A percentile compares a stretch with the other conserved stretches of the same genome.
Conservation (phyloP, 768 basidiomycete genomes). For the Phylloporus scabripes region DNA sequence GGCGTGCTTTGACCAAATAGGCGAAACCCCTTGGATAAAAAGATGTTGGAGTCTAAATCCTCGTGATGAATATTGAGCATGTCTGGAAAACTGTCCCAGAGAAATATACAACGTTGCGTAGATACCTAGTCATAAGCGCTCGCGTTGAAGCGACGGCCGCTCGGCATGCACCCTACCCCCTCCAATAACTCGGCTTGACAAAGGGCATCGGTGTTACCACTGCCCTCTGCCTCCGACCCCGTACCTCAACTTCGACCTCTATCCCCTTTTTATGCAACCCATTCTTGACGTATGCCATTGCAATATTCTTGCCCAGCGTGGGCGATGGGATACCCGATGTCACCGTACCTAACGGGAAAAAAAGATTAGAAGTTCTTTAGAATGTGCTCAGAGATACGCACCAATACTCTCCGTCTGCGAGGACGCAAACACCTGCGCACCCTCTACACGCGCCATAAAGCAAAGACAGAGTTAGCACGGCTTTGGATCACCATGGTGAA, state of each 20-base stretch:
- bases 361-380: not conserved
- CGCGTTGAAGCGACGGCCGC: not conserved
- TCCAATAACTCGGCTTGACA: constrained; percentile 73
- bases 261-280: constrained; percentile 92
- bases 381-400: constrained; percentile 15
- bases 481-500: not conserved
- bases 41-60: too few relatives aligned
- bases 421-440: constrained; percentile 65
- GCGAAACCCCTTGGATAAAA: too few relatives aligned
- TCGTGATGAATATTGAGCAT: not conserved
- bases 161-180: constrained; percentile 36
- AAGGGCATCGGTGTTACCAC: constrained; percentile 85
- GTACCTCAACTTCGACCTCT: constrained; percentile 76
- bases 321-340: constrained; percentile 98
- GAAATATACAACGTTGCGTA: not conserved
- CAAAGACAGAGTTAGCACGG: not conserved
- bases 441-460: constrained; percentile 44
- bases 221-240: constrained; percentile 73
- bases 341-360: constrained; percentile 48
- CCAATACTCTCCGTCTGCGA: constrained; percentile 55
- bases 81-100: not conserved
- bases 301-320: constrained; percentile 83
- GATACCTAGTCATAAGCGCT: not conserved
- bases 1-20: too few relatives aligned
- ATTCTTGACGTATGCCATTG: constrained; percentile 85